A percentile compares a stretch with the other conserved stretches of the same genome.
These are phyloP conservation scores for Penicillium verhagenii DNA, from an alignment of 495 filamentous ascomycete species.

Conservation along the genomic window DNA sequence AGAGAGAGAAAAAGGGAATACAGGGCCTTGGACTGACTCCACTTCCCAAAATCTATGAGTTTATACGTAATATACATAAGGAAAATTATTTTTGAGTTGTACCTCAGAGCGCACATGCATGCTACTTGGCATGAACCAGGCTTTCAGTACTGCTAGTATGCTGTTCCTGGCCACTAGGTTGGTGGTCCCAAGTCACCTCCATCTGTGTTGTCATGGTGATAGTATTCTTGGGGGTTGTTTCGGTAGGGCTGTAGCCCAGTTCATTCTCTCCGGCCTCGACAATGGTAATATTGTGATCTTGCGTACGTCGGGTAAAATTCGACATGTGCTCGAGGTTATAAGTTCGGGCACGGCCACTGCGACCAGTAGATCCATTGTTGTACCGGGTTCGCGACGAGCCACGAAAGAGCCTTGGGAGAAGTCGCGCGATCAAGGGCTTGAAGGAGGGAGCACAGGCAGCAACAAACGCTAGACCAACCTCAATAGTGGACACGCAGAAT, in stretches of 20 bases:
- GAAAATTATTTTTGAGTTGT: not conserved
- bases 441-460: slow-evolving; percentile 37
- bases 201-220: slow-evolving; percentile 8
- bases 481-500: slow-evolving; percentile 48
- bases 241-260: not conserved
- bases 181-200: slow-evolving; percentile 4
- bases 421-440: slow-evolving; percentile 13
- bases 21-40: too few relatives aligned
- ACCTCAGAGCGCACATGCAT: not conserved
- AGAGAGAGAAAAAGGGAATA: too few relatives aligned
- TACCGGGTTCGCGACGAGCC: slow-evolving; percentile 2
- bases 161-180: not conserved
- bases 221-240: not conserved
- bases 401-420: slow-evolving; percentile 14
- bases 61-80: not conserved
- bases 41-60: too few relatives aligned
- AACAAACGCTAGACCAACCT: slow-evolving; percentile 49
- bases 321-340: slow-evolving; percentile 11
- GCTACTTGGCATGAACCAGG: slow-evolving; percentile 3
- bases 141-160: slow-evolving; percentile 7
- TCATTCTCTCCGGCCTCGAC: not conserved
- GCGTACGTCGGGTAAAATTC: not conserved
- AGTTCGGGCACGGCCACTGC: slow-evolving; percentile 3
- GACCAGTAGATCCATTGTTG: slow-evolving; percentile 7
- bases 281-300: not conserved